Conservation (phyloP, 176 grass and related monocot species). For the Phyllostachys edulis region DNA sequence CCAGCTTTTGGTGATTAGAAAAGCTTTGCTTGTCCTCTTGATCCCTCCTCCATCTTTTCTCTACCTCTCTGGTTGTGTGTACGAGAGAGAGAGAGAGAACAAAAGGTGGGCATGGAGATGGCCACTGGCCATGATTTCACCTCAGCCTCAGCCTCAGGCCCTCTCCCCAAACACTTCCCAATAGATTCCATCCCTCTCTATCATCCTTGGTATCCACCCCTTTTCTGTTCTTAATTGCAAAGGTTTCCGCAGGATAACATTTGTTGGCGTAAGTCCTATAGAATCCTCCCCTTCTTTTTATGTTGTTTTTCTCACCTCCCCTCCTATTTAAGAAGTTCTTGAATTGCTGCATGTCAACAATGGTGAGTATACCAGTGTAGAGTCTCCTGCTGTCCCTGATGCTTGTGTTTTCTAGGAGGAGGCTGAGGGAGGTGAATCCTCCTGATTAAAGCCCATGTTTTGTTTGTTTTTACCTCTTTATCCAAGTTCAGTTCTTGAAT, state of each 20-base stretch:
- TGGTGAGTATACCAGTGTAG: not conserved
- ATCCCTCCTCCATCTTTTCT: conserved; percentile 9
- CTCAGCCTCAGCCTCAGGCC: conserved; percentile 29
- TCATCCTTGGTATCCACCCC: conserved; percentile 47
- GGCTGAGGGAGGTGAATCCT: conserved; percentile 34
- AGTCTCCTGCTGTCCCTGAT: not conserved
- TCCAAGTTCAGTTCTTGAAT: conserved; percentile 6
- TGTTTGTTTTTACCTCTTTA: not conserved
- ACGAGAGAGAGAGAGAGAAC: not conserved
- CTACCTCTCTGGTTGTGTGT: not conserved
- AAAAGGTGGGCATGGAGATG: conserved; percentile 29
- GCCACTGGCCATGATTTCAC: conserved; percentile 41
- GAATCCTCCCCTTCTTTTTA: conserved; percentile 52
- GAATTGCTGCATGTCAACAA: conserved; percentile 20
- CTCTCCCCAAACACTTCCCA: conserved; percentile 41
- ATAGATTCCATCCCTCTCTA: conserved; percentile 67
- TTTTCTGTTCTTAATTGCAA: conserved; percentile 57
- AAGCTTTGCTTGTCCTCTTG: conserved; percentile 35
- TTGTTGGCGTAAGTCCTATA: conserved; percentile 51
- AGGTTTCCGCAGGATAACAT: conserved; percentile 63
- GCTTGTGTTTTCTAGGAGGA: conserved; percentile 7
- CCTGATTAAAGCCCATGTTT: not conserved
- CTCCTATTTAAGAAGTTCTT: conserved; percentile 44
- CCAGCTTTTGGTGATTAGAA: conserved; percentile 46
- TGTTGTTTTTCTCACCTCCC: conserved; percentile 44